A percentile compares a stretch with the other conserved stretches of the same genome.
phyloP scores from a whole-genome alignment of 345 rosid genomes.

The Linum lewisii region DNA sequence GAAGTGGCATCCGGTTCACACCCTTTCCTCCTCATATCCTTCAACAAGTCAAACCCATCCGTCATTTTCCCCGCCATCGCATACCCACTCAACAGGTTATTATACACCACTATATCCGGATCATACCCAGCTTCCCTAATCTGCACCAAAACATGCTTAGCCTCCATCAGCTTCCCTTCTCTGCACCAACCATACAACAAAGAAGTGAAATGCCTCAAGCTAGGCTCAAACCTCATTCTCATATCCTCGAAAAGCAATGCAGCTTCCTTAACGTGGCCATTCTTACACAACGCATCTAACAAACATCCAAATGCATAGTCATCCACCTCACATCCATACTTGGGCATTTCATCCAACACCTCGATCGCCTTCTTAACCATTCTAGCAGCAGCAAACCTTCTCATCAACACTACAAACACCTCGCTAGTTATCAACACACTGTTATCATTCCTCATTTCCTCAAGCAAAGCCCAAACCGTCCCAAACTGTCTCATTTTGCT shows the following conservation, averaged over 20 bases:
- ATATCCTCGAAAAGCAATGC: conserved; percentile 75
- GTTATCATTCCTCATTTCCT: conserved; percentile 73
- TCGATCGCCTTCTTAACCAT: conserved; percentile 80
- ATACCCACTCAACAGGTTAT: conserved; percentile 61
- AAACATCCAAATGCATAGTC: conserved; percentile 68
- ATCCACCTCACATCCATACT: conserved; percentile 70
- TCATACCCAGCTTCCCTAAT: conserved; percentile 79
- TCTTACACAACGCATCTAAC: conserved; percentile 77
- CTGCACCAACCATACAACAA: conserved; percentile 90
- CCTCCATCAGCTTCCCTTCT: conserved; percentile 84
- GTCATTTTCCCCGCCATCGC: conserved; percentile 52
- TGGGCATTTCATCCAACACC: conserved; percentile 90
- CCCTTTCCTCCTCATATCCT: conserved; percentile 65
- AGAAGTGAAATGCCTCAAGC: conserved; percentile 51
- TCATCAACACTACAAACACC: conserved; percentile 55
- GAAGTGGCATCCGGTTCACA: conserved; percentile 54
- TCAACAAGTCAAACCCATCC: conserved; percentile 68
- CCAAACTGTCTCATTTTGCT: conserved; percentile 86
- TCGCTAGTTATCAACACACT: conserved; percentile 64
- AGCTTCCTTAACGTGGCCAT: conserved; percentile 74
- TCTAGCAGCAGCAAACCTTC: conserved; percentile 59
- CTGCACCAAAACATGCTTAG: conserved; percentile 69
- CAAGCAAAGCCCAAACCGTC: conserved; percentile 78
- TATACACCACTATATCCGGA: conserved; percentile 72
- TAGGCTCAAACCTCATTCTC: conserved; percentile 44